Evolutionary conservation across 169 alveolate species (phyloP).

Genomic region (Cryptosporidium andersoni): DNA sequence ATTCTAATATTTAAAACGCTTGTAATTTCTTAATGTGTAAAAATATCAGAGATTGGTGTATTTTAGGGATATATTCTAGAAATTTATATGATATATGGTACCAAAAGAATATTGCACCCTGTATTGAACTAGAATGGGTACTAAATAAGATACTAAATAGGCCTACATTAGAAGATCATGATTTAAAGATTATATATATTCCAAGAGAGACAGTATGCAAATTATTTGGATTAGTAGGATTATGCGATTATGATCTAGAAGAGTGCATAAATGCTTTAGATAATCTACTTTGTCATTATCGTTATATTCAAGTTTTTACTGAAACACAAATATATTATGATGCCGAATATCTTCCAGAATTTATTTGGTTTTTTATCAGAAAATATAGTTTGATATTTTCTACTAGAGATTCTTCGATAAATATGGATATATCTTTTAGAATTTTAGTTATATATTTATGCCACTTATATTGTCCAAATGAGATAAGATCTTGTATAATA

Average conservation of each 20-base stretch:
- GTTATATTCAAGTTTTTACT: no score
- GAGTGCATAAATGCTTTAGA: constrained; percentile 21
- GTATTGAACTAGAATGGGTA: no score
- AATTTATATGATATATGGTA: no score
- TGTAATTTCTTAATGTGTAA: no score
- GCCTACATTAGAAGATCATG: not conserved
- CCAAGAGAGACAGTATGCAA: constrained; percentile 34
- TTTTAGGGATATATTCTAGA: no score
- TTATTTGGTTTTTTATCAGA: constrained; percentile 6
- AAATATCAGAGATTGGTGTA: no score
- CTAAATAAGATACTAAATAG: not conserved
- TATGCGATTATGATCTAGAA: constrained; percentile 5
- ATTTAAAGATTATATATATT: not conserved
- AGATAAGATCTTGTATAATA: constrained; percentile 74
- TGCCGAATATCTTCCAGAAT: constrained; percentile 3
- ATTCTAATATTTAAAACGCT: no score
- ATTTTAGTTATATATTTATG: not conserved
- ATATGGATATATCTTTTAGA: not conserved
- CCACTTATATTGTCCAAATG: constrained; percentile 56
- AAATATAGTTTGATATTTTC: not conserved
- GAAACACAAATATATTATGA: not conserved
- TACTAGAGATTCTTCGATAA: not conserved
- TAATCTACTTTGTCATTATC: not conserved
- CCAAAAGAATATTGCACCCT: no score
- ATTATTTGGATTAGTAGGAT: constrained; percentile 21